A percentile compares a stretch with the other conserved stretches of the same genome.
Evolutionary conservation across 495 filamentous ascomycete species (phyloP).

Genomic region (Penicillium odoratum): DNA sequence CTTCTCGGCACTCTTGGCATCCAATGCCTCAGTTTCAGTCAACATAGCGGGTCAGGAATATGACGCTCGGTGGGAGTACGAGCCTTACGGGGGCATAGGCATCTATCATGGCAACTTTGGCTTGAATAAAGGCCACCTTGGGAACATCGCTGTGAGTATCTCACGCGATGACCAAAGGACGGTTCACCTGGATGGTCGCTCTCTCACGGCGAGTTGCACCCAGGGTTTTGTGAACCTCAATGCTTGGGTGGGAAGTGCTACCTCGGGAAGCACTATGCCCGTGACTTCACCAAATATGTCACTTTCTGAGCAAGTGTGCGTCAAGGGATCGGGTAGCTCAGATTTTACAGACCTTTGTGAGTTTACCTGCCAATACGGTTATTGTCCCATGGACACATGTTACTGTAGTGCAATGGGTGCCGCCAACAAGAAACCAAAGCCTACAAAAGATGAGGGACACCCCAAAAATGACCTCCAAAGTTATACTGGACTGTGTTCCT

Average conservation of each 20-base stretch:
- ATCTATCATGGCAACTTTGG: constrained; percentile 54
- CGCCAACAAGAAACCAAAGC: constrained; percentile 5
- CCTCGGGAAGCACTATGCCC: constrained; percentile 7
- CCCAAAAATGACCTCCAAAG: constrained; percentile 13
- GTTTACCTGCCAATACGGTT: constrained; percentile 21
- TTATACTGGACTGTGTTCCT: constrained; percentile 16
- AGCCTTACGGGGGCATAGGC: constrained; percentile 31
- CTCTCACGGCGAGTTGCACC: constrained; percentile 46
- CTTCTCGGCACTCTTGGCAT: constrained; percentile 34
- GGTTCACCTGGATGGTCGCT: constrained; percentile 40
- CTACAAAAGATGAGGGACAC: constrained; percentile 11
- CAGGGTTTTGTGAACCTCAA: constrained; percentile 55
- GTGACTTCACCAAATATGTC: constrained; percentile 6
- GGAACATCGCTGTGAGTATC: constrained; percentile 52
- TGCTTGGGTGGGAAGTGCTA: constrained; percentile 44
- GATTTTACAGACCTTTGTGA: constrained; percentile 20
- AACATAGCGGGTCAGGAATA: constrained; percentile 48
- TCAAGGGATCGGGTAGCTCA: constrained; percentile 10
- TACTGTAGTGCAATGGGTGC: constrained; percentile 21
- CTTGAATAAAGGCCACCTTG: constrained; percentile 45
- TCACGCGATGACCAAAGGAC: constrained; percentile 37
- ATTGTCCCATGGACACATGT: constrained; percentile 21
- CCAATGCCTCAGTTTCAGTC: constrained; percentile 43
- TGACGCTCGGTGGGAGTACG: constrained; percentile 28
- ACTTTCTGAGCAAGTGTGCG: constrained; percentile 17